Evolutionary conservation across 2,329 filamentous ascomycete genomes (phyloP).

Genomic region (Didymella segeticola): DNA sequence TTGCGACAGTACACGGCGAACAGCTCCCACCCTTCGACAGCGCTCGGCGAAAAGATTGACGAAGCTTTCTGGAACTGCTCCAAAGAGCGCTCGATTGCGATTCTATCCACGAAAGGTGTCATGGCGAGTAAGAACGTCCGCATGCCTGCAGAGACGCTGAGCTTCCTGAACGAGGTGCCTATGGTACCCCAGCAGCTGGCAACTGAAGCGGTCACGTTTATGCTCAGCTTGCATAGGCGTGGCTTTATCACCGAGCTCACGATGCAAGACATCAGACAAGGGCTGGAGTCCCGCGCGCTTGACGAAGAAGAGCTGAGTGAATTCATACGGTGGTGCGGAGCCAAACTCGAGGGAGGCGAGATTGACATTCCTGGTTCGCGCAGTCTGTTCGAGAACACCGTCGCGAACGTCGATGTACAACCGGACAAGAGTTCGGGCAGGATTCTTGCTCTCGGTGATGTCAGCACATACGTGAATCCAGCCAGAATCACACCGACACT

Average conservation of each 20-base stretch:
- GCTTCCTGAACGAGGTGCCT: conserved; percentile 88
- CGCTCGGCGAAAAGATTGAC: conserved; percentile 86
- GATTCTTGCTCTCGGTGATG: conserved; percentile 77
- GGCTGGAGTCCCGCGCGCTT: conserved; percentile 82
- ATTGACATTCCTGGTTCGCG: conserved; percentile 73
- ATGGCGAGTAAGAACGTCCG: conserved; percentile 84
- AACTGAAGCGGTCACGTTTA: conserved; percentile 71
- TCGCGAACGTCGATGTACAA: conserved; percentile 67
- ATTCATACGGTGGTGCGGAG: conserved; percentile 84
- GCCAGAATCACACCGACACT: conserved; percentile 80
- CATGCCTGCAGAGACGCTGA: conserved; percentile 71
- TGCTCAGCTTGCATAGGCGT: conserved; percentile 81
- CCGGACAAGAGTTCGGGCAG: conserved; percentile 65
- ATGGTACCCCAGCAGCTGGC: conserved; percentile 80
- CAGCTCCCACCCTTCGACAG: conserved; percentile 86
- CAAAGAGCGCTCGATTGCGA: conserved; percentile 76
- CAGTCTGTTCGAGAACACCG: conserved; percentile 77
- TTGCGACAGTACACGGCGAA: conserved; percentile 86
- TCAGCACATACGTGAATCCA: conserved; percentile 77
- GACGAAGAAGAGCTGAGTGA: conserved; percentile 78
- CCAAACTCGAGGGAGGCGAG: conserved; percentile 73
- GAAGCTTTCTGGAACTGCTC: conserved; percentile 96
- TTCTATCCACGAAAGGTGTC: conserved; percentile 87
- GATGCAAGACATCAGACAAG: conserved; percentile 81
- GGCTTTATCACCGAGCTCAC: conserved; percentile 88